phyloP scores from a whole-genome alignment of 164 flowering plant genomes.

The Liquidambar formosana region DNA sequence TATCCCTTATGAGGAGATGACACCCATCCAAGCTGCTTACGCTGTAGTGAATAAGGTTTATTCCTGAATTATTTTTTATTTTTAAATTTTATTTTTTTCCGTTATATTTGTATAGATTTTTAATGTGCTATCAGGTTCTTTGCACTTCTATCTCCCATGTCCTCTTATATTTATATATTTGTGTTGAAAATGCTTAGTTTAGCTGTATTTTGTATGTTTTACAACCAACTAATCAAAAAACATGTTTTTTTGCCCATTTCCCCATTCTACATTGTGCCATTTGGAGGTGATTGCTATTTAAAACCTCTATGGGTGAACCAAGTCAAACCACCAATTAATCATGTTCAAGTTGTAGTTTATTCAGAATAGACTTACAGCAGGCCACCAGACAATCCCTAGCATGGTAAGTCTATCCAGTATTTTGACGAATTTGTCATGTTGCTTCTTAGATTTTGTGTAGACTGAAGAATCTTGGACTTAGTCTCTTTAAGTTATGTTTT shows the following conservation, averaged over 20 bases:
- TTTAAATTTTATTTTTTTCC: not conserved
- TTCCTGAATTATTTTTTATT: not conserved
- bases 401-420: not conserved
- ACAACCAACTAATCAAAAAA: too few relatives aligned
- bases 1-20: constrained; percentile 83
- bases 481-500: too few relatives aligned
- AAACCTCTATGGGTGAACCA: not conserved
- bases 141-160: not conserved
- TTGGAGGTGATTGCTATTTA: too few relatives aligned
- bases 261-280: too few relatives aligned
- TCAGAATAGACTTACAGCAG: not conserved
- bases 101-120: too few relatives aligned
- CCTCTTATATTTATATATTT: too few relatives aligned
- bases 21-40: constrained; percentile 89
- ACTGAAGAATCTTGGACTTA: too few relatives aligned
- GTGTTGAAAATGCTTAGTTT: too few relatives aligned
- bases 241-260: too few relatives aligned
- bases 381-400: not conserved
- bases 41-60: constrained; percentile 87
- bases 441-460: too few relatives aligned
- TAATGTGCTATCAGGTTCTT: not conserved
- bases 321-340: not conserved
- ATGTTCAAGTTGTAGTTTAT: not conserved
- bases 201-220: too few relatives aligned
- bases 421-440: too few relatives aligned